Conservation (phyloP, 2,329 filamentous ascomycete species). For the Penicillium occitanis region DNA sequence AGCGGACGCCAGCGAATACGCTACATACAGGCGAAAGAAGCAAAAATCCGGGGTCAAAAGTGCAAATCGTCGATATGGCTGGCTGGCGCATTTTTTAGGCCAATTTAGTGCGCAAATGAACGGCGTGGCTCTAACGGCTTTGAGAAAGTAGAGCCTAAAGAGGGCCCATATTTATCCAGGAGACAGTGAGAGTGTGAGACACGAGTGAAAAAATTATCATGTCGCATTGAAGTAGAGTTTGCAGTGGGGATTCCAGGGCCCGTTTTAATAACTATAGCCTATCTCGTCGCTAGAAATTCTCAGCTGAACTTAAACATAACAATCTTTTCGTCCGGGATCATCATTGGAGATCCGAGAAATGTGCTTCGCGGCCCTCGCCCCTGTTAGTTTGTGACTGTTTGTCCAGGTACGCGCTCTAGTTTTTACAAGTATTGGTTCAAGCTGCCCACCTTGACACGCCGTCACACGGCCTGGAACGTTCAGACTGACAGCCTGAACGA, state of each 20-base stretch:
- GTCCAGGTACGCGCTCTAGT: neutral
- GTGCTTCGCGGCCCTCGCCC: neutral
- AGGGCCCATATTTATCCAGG: neutral
- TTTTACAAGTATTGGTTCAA: neutral
- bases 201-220: neutral
- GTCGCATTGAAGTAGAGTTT: neutral
- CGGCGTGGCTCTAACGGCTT: neutral
- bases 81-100: neutral
- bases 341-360: neutral
- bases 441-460: conserved; percentile 19
- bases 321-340: neutral
- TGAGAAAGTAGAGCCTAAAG: neutral
- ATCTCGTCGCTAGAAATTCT: neutral
- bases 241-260: neutral
- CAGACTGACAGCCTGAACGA: conserved; percentile 3
- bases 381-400: neutral
- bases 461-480: neutral
- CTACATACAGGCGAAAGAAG: neutral
- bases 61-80: neutral
- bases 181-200: neutral
- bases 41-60: neutral
- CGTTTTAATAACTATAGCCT: neutral
- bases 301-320: neutral
- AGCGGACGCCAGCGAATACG: neutral
- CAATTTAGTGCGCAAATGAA: neutral